Percentiles rank a stretch among this genome's conserved stretches.
These are phyloP conservation scores for Colletotrichum musicola DNA, from an alignment of 2,329 filamentous ascomycete species.

Conservation along the genomic window DNA sequence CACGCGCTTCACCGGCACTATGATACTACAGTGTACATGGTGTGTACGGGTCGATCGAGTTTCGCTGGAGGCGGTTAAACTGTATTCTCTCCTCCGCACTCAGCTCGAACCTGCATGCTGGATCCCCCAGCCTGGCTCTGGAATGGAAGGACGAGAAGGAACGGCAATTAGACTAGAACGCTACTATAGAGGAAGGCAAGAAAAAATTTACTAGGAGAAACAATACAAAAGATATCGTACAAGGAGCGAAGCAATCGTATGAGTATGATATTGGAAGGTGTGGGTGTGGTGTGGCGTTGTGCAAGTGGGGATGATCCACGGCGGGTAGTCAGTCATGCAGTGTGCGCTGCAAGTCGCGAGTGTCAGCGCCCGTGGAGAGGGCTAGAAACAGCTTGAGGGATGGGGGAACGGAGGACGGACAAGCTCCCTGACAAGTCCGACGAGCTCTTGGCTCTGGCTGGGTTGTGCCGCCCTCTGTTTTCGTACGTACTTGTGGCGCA, in stretches of 20 bases:
- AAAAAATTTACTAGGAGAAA: too few species aligned
- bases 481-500: neutral
- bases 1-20: constrained; percentile 15
- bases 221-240: neutral
- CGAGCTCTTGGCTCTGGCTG: neutral
- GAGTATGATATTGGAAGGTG: neutral
- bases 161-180: neutral
- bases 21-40: neutral
- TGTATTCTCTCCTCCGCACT: neutral
- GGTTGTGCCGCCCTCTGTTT: neutral
- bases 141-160: neutral
- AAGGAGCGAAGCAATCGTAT: neutral
- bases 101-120: too few species aligned
- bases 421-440: constrained; percentile 13
- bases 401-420: neutral
- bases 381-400: constrained; percentile 7
- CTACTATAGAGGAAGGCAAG: neutral
- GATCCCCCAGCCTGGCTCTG: neutral
- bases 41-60: neutral
- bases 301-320: constrained; percentile 7
- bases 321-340: constrained; percentile 15
- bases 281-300: neutral
- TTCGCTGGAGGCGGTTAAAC: neutral
- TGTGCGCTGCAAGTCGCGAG: neutral
- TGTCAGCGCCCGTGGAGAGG: constrained; percentile 12